Evolutionary conservation across 2,329 filamentous ascomycete species (phyloP).

Genomic region (Pseudogymnoascus pannorum): DNA sequence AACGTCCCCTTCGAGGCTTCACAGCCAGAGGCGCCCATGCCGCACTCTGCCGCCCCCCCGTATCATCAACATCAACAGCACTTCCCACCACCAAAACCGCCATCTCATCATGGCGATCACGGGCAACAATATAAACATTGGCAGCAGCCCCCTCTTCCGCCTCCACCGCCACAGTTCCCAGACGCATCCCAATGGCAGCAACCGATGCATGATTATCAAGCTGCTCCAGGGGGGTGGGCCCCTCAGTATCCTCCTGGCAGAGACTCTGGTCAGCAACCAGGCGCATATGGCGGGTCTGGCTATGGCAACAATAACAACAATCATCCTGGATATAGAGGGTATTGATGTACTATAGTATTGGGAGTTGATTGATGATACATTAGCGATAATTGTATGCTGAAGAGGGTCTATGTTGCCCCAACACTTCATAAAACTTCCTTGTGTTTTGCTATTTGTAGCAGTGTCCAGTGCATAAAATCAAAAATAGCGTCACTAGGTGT

Average conservation of each 20-base stretch:
- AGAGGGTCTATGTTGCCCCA: neutral
- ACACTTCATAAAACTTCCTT: neutral
- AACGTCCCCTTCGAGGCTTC: neutral
- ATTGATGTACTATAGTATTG: neutral
- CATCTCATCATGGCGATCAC: neutral
- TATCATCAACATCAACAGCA: neutral
- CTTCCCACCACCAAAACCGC: neutral
- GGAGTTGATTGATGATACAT: neutral
- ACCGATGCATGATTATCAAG: neutral
- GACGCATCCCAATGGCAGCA: neutral
- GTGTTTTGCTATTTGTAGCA: neutral
- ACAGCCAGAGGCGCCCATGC: neutral
- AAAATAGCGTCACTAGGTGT: neutral
- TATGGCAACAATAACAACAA: neutral
- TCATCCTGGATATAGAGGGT: neutral
- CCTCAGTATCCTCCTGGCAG: conserved; percentile 2
- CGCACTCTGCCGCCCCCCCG: neutral
- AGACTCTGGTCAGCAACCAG: neutral
- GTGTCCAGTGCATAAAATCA: neutral
- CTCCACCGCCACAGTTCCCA: neutral
- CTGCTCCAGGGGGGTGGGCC: neutral
- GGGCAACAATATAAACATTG: neutral
- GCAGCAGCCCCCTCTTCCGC: neutral
- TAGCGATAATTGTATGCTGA: neutral
- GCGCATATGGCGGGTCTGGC: neutral